Conservation (phyloP, 129 eudicot genomes). For the Tagetes patula region DNA sequence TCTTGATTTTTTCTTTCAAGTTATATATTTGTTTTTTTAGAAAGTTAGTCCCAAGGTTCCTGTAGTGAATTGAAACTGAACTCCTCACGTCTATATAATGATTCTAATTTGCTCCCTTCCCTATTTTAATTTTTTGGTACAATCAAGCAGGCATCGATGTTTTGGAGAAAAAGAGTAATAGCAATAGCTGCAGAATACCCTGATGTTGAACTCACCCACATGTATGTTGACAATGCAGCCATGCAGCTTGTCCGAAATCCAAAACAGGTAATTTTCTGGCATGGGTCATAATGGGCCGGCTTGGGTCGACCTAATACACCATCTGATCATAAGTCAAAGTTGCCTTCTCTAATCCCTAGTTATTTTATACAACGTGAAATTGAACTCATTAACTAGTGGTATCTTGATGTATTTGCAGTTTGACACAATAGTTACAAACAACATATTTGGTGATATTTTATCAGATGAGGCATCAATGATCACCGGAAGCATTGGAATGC, state of each 20-base stretch:
- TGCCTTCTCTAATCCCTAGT: not conserved
- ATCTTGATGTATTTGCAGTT: conserved; percentile 56
- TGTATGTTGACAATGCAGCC: conserved; percentile 98
- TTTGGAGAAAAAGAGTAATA: conserved; percentile 83
- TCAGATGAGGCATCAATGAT: conserved; percentile 98
- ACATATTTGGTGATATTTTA: conserved; percentile 91
- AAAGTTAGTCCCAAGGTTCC: conserved; percentile 5
- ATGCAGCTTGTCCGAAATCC: conserved; percentile 98
- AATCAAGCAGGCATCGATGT: conserved; percentile 72
- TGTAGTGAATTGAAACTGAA: not conserved
- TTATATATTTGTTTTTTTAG: not conserved
- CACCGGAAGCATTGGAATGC: conserved; percentile 97
- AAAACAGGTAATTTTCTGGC: conserved; percentile 56
- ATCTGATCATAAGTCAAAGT: not conserved
- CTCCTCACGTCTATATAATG: not conserved
- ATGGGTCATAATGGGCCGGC: not conserved
- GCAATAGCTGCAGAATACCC: conserved; percentile 80
- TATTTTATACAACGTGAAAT: not conserved
- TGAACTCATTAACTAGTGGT: not conserved
- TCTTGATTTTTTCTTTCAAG: not conserved
- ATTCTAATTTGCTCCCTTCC: not conserved
- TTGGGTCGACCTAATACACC: not conserved
- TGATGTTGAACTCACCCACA: conserved; percentile 91
- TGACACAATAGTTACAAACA: conserved; percentile 94
- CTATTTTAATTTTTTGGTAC: not conserved